Base-by-base conservation (phyloP, 1,139 yeast species). In the Geotrichum restrictum region DNA sequence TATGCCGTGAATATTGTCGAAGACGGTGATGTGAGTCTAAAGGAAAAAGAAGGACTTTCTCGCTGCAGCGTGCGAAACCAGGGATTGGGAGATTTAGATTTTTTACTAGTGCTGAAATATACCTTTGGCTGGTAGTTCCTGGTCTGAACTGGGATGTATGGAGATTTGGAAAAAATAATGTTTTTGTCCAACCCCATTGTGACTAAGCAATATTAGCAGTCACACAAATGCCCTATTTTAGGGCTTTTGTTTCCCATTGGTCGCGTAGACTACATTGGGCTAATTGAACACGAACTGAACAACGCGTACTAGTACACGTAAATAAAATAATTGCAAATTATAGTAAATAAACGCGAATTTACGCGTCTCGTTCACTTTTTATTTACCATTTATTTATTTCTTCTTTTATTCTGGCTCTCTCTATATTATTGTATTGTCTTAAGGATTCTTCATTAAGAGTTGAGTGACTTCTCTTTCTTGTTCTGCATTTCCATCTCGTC, bases 1-100 rank as follows among this genome's bases (percentile, higher is more conserved):
- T 48, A 48, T 54, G 50, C 55, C 50, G 57, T 45, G 48, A 43
- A 42, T 47, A 39, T 21, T 45, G 48, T 37, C 48, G 45, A 42
- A 37, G 45, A 43, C 47, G 47, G 47, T 43, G 47, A 33, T 43
- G 38, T 14, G 47, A 18, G 47, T 32, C 29, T 40, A 40, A 27
- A 33, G 38, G 22, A 29, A 29, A n/a, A 22, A 21, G 39, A 43
- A 33, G 47, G 47, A 43, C 47, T 43, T 43, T 43, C 27, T 21
- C 47, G 22, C 18, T 24, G 31, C 14, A 29, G 45, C 14, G 47
- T 37, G 27, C 29, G 29, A 24, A 24, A 14, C 18, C 22, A 18
- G 19, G 10, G 27, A 33, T 32, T 43, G 47, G 47, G 31, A 32
- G 29, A 14, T n/a, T 19, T 13, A n/a, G n/a, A 31, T 11, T 2